Percentiles rank a stretch among this genome's conserved stretches.
Evolutionary conservation across 306 rosid species (phyloP).

Genomic region (Lathyrus aphaca): DNA sequence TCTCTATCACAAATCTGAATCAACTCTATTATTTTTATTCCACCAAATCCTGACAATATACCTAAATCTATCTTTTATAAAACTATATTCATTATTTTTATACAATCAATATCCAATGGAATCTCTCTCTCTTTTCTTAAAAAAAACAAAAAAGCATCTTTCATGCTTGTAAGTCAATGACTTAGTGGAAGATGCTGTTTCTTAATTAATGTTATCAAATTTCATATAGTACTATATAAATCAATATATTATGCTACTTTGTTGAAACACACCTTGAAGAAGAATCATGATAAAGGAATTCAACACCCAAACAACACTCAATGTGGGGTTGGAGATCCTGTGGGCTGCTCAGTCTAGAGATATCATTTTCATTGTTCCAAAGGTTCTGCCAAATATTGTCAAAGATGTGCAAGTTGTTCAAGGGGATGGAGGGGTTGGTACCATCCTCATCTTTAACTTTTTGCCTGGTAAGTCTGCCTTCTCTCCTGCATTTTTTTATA

Average conservation of each 20-base stretch:
- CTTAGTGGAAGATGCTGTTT: background rate
- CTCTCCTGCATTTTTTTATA: background rate
- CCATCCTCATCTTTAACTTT: conserved; percentile 60
- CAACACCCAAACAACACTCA: conserved; percentile 47
- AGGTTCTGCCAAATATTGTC: conserved; percentile 53
- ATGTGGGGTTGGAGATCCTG: conserved; percentile 51
- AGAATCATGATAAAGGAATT: conserved; percentile 54
- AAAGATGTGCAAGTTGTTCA: conserved; percentile 57
- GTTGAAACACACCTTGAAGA: background rate
- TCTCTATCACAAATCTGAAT: background rate
- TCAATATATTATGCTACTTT: background rate
- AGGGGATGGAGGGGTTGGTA: conserved; percentile 70
- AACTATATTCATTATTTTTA: background rate
- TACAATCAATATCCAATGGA: background rate
- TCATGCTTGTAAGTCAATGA: background rate
- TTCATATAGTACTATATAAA: background rate
- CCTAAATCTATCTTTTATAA: background rate
- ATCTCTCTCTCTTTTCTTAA: background rate
- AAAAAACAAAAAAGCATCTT: conserved; percentile 24
- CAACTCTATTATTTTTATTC: conserved; percentile 16
- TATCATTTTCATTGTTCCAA: conserved; percentile 45
- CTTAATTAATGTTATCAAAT: background rate
- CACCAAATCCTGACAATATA: conserved; percentile 11
- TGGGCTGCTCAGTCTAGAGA: conserved; percentile 62
- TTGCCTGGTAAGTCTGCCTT: conserved; percentile 41